phyloP scores from a whole-genome alignment of 2,329 filamentous ascomycete genomes.

The Lachnum nothofagi region DNA sequence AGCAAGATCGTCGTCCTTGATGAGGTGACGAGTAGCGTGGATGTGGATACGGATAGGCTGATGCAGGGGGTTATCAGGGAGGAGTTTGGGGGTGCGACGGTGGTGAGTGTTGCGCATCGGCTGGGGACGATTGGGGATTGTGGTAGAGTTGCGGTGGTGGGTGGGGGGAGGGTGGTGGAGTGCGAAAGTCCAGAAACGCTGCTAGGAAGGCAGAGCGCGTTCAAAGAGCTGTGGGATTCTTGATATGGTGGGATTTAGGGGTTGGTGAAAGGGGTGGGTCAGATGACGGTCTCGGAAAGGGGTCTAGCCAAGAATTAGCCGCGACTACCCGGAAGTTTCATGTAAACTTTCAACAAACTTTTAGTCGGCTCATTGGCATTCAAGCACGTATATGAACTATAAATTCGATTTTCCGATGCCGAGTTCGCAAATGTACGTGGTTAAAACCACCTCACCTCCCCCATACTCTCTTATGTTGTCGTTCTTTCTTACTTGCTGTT shows the following conservation, averaged over 20 bases:
- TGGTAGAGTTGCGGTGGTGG: conserved; percentile 9
- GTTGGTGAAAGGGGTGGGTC: too few relatives aligned
- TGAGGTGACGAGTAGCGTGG: conserved; percentile 26
- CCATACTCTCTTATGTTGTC: too few relatives aligned
- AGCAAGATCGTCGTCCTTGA: conserved; percentile 32
- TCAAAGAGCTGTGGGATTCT: background rate
- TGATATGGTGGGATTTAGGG: background rate
- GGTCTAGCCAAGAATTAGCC: too few relatives aligned
- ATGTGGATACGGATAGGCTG: conserved; percentile 29
- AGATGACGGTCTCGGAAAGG: too few relatives aligned
- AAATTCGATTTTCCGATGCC: too few relatives aligned
- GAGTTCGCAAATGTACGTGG: too few relatives aligned
- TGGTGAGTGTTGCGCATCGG: conserved; percentile 38
- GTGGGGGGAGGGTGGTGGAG: conserved; percentile 4
- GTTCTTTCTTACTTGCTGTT: too few relatives aligned
- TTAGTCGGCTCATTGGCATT: too few relatives aligned
- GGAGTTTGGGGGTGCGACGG: conserved; percentile 49
- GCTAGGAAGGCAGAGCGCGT: background rate
- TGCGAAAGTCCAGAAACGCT: background rate
- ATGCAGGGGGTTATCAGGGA: conserved; percentile 40
- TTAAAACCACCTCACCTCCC: too few relatives aligned
- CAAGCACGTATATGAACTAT: too few relatives aligned
- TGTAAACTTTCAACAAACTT: too few relatives aligned
- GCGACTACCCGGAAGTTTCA: too few relatives aligned
- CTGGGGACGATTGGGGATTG: conserved; percentile 44